phyloP scores from a whole-genome alignment of 176 grass and related monocot genomes.

The Themeda triandra region DNA sequence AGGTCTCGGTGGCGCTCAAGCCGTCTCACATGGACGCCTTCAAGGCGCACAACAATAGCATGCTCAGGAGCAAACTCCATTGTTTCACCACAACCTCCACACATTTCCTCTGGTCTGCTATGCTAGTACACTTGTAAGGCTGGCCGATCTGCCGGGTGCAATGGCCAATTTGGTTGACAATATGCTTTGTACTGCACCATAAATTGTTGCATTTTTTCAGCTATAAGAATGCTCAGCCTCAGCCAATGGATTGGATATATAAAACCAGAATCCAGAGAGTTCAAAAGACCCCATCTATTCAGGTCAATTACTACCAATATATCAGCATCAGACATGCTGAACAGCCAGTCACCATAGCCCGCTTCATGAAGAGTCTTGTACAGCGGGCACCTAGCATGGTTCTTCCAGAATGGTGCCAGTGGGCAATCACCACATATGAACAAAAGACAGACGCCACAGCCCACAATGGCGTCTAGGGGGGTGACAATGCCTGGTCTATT shows the following conservation, averaged over 20 bases:
- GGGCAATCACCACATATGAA: background rate
- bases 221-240: background rate
- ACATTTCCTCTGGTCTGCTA: too few relatives aligned
- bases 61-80: too few relatives aligned
- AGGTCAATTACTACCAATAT: background rate
- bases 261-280: background rate
- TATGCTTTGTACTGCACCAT: too few relatives aligned
- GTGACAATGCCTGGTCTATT: background rate
- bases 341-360: background rate
- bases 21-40: too few relatives aligned
- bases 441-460: constrained; percentile 3
- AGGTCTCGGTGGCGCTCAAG: too few relatives aligned
- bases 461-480: background rate
- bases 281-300: background rate
- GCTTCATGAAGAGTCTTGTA: background rate
- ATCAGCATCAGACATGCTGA: background rate
- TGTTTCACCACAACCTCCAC: too few relatives aligned
- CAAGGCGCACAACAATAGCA: too few relatives aligned
- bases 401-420: background rate
- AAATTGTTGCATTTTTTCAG: background rate
- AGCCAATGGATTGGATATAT: background rate
- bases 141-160: too few relatives aligned
- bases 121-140: too few relatives aligned
- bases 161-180: too few relatives aligned
- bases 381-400: background rate